Evolutionary conservation across 225 moss, liverwort and hornwort species (phyloP), one percentile per base, ranked within the genome.

Genomic region (Pseudoscleropodium purum): DNA sequence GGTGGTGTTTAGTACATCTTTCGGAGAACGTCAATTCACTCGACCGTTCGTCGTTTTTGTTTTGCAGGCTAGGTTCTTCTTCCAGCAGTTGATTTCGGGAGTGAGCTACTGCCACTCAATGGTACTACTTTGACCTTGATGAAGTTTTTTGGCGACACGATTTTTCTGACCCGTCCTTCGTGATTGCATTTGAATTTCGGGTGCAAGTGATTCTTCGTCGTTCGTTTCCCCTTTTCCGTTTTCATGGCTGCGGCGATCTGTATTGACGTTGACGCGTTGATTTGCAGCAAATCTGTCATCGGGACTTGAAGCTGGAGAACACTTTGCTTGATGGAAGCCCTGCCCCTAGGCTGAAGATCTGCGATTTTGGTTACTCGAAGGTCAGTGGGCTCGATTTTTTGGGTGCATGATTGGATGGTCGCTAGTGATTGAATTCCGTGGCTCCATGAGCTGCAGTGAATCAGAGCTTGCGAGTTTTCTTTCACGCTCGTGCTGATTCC

Each of bases 241-340:
- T 61, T 5, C 11, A 2, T 27, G 73, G 0, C 37, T 34, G 66
- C 15, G 24, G 13, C 18, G 51, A 51, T 81, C 8, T 51, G 39
- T 64, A 1, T 52, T 72, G 62, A 89, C 23, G 49, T 36, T 49
- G 14, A 5, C 45, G 11, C 11, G 29, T 24, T 72, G 62, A 18
- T 86, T 60, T 83, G 75, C 90, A 95, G 95, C 94, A 97, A 99
- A 97, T 97, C 61, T 97, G 97, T 52, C 99, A 99, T 87, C 96
- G 99, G 14, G 99, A 99, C 78, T 92, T 99, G 83, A 99, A 99
- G 92, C 91, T 99, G 76, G 99, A 97, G 93, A 99, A 99, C 74
- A 99, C 99, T 0, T 84, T 99, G 41, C 91, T 99, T 27, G 99
- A 99, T 88, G 99, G 97, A 24, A 99, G 99, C 78, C 97, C 96